These are phyloP conservation scores for Oxyria digyna DNA, from an alignment of 148 eudicot species.

Conservation along the genomic window DNA sequence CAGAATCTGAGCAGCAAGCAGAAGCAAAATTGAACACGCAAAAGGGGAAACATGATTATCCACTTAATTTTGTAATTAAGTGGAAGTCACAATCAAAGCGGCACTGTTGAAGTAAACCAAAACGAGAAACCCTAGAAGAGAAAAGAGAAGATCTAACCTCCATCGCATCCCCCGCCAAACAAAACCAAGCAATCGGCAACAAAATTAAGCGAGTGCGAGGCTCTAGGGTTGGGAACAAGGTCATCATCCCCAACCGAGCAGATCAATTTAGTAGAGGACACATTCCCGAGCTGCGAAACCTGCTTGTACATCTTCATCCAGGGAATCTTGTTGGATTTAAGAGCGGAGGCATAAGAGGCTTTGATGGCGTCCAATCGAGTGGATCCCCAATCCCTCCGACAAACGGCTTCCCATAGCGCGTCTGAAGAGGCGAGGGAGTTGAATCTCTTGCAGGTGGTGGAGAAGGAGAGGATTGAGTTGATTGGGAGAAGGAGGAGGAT, in stretches of 20 bases:
- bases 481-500: slow-evolving; percentile 62
- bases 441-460: slow-evolving; percentile 59
- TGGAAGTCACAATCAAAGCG: not conserved
- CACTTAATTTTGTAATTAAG: not conserved
- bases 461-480: slow-evolving; percentile 57
- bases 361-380: slow-evolving; percentile 41
- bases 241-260: slow-evolving; percentile 21
- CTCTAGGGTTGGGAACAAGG: slow-evolving; percentile 58
- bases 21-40: not conserved
- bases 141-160: slow-evolving; percentile 37
- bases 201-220: slow-evolving; percentile 82
- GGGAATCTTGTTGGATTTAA: slow-evolving; percentile 7
- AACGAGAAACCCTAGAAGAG: not conserved
- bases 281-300: slow-evolving; percentile 40
- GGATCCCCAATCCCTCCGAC: slow-evolving; percentile 75
- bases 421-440: slow-evolving; percentile 40
- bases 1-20: not conserved
- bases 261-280: slow-evolving; percentile 41
- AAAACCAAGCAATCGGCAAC: slow-evolving; percentile 62
- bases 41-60: not conserved
- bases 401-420: slow-evolving; percentile 70
- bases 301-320: slow-evolving; percentile 72
- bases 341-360: slow-evolving; percentile 11
- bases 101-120: not conserved
- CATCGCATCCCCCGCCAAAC: slow-evolving; percentile 90